Evolutionary conservation across 2,329 filamentous ascomycete genomes (phyloP).

Genomic region (Ophiostoma angusticollis): DNA sequence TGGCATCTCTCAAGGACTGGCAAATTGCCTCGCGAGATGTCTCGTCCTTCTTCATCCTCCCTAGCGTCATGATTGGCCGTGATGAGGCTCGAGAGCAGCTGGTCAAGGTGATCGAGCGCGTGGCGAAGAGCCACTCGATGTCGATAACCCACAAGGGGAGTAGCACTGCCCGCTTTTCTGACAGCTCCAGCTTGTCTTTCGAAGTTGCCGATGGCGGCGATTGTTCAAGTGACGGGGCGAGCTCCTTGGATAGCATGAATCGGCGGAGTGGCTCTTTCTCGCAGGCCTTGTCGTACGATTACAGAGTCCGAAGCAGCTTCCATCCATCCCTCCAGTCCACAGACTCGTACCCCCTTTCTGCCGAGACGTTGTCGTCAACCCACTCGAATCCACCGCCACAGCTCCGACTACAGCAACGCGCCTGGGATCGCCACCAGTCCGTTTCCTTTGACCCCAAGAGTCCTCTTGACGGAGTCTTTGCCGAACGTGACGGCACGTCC

Average conservation of each 20-base stretch:
- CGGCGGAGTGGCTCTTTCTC: conserved; percentile 37
- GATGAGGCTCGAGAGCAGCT: conserved; percentile 58
- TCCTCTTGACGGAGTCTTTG: conserved; percentile 30
- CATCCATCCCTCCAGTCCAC: conserved; percentile 27
- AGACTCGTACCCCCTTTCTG: conserved; percentile 34
- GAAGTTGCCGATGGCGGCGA: conserved; percentile 37
- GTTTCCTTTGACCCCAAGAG: conserved; percentile 36
- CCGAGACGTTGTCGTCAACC: conserved; percentile 36
- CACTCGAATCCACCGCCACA: conserved; percentile 26
- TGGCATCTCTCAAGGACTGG: conserved; percentile 57
- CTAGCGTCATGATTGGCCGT: conserved; percentile 68
- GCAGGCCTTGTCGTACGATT: conserved; percentile 30
- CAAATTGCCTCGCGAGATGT: conserved; percentile 72
- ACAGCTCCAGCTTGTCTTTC: conserved; percentile 40
- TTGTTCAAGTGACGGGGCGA: conserved; percentile 42
- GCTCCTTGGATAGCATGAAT: conserved; percentile 40
- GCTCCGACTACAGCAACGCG: conserved; percentile 27
- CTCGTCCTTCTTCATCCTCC: conserved; percentile 83
- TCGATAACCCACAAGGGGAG: conserved; percentile 29
- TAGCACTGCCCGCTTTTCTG: conserved; percentile 36
- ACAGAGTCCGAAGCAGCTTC: conserved; percentile 26
- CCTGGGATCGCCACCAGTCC: conserved; percentile 41
- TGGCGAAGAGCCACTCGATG: conserved; percentile 51
- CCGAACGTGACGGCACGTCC: conserved; percentile 27
- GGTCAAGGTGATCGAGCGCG: conserved; percentile 61